Conservation (phyloP, 2,329 filamentous ascomycete species). For the Didymosphaeria variabile region DNA sequence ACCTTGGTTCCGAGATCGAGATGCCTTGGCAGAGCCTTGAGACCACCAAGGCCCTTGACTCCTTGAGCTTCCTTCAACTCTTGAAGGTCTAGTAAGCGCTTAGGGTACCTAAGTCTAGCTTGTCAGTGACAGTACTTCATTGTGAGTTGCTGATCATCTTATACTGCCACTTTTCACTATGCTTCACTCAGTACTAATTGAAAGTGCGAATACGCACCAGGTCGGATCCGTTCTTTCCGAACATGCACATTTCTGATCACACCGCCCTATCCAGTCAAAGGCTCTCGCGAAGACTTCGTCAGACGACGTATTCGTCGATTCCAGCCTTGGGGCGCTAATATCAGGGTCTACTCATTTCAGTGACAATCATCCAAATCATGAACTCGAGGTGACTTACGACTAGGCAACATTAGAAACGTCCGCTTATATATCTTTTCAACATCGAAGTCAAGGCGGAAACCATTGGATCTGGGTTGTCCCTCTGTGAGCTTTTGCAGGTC, state of each 20-base stretch:
- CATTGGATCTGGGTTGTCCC: background rate
- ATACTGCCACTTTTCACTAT: background rate
- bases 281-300: background rate
- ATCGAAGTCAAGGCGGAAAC: background rate
- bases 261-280: background rate
- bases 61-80: background rate
- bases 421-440: background rate
- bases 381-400: background rate
- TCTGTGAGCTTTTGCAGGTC: background rate
- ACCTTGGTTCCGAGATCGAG: conserved; percentile 1
- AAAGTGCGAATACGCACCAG: background rate
- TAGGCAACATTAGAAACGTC: background rate
- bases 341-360: background rate
- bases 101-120: background rate
- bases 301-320: conserved; percentile 6
- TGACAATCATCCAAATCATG: background rate
- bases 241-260: background rate
- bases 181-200: too few species aligned
- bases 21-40: background rate
- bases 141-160: background rate
- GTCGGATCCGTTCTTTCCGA: background rate
- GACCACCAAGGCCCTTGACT: background rate
- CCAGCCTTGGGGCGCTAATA: background rate
- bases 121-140: background rate
- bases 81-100: background rate